Percentiles rank a stretch among this genome's conserved stretches.
Evolutionary conservation across 176 grass and related monocot genomes (phyloP).

Genomic region (Zoysia pacifica): DNA sequence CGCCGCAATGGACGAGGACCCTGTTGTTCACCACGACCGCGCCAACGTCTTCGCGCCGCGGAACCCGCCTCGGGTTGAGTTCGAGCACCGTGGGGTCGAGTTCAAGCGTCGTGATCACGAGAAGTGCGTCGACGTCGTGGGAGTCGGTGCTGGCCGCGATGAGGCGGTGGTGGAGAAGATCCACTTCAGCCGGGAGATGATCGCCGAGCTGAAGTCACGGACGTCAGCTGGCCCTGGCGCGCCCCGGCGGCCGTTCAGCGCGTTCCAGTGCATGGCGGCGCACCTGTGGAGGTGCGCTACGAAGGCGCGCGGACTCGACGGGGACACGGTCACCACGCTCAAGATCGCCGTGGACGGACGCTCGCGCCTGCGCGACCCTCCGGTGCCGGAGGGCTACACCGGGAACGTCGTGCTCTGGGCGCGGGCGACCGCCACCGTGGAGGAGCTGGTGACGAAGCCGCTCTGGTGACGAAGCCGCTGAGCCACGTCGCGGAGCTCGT

Average conservation of each 20-base stretch:
- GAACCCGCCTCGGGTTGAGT: not conserved
- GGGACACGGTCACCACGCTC: not conserved
- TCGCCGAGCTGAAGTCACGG: not conserved
- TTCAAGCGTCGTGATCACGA: not conserved
- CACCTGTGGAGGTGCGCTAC: conserved; percentile 23
- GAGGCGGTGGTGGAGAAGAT: not conserved
- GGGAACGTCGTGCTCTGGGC: conserved; percentile 28
- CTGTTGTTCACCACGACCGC: not conserved
- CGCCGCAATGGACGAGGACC: not conserved
- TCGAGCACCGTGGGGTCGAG: conserved; percentile 26
- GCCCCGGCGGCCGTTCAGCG: not conserved
- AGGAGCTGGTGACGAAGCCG: not conserved
- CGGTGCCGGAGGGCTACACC: not conserved
- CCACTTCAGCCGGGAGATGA: conserved; percentile 14
- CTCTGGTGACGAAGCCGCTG: not conserved
- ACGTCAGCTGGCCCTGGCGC: not conserved
- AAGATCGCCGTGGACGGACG: conserved; percentile 10
- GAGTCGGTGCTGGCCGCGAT: not conserved
- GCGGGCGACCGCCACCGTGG: not conserved
- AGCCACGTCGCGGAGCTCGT: conserved; percentile 11
- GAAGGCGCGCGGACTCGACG: not conserved
- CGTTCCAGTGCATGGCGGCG: conserved; percentile 1
- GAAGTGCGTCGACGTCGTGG: accelerated
- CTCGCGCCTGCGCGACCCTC: not conserved
- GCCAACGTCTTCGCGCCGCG: not conserved